Base-by-base conservation (phyloP, 1,284 basidiomycete species). In the Tremellales sp. region DNA sequence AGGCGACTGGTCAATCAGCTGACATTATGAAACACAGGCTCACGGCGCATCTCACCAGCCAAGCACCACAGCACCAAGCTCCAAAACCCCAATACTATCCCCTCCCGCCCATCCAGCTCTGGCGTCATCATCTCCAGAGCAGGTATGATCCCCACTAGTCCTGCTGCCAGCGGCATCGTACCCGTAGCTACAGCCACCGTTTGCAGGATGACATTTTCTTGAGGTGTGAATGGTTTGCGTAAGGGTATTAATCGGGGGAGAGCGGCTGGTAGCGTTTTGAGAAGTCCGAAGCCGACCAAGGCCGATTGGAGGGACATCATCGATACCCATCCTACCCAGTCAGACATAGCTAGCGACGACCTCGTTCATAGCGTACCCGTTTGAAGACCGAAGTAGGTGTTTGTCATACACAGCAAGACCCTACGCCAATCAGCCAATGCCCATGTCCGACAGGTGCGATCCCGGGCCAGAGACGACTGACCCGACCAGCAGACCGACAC, bases 251-350 rank as follows among this genome's bases (percentile, higher is more conserved):
- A 57, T 11, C 53, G 78, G 1, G 83, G 83, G 15, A 87, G 77
- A 19, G 60, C 43, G 29, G 50, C 47, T 1, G 73, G 74, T 53
- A 87, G 75, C 46, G 85, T 78, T 51, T 75, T 74, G 53, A 92
- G 92, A 47, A 96, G 72, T 2, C 92, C 82, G 70, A 87, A 97
- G 6, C 92, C 93, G 27, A 97, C 85, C 24, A 97, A 78, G 17
- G 89, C 87, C 1, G 88, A 89, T 66, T 97, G 92, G 6, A 96
- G 81, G 2, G 90, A 92, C 92, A 96, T 97, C 91, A 74, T 76
- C 10, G 70, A 72, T 13, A 76, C 73, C 74, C 74, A 76, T 22
- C 73, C 73, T 61, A 62, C 50, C 29, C 22, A n/a, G 21, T 5
- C 17, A 25, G 48, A 29, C 13, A n/a, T 17, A 17, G 24, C 17